These are phyloP conservation scores for Teunomyces panamensis DNA, from an alignment of 805 yeast genomes.

Conservation along the genomic window DNA sequence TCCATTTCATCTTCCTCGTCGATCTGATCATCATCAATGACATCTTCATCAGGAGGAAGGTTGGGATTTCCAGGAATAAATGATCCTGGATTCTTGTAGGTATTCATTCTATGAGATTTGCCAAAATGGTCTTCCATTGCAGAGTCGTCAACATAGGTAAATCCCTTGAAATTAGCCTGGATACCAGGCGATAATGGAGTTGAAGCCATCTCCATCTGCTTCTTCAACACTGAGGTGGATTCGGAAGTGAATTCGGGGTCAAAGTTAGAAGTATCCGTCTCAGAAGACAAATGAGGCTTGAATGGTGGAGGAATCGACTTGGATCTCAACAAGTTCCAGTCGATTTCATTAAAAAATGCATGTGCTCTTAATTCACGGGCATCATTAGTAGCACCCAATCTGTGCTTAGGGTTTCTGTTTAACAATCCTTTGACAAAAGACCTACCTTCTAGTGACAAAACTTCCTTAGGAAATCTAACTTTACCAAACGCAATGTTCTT, in stretches of 20 bases:
- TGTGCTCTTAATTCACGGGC: constrained; percentile 91
- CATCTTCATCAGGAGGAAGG: constrained; percentile 81
- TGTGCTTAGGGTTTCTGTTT: constrained; percentile 93
- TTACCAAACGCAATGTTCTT: constrained; percentile 98
- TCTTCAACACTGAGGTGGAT: constrained; percentile 75
- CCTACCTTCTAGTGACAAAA: constrained; percentile 87
- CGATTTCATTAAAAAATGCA: constrained; percentile 86
- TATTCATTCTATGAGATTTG: constrained; percentile 33
- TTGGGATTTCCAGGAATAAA: constrained; percentile 78
- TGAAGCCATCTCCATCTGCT: constrained; percentile 59
- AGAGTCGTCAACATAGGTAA: constrained; percentile 93
- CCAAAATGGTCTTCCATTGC: constrained; percentile 83
- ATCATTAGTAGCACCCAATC: constrained; percentile 87
- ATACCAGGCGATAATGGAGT: constrained; percentile 93
- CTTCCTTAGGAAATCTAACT: constrained; percentile 95
- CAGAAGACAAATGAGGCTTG: constrained; percentile 87
- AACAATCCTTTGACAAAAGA: constrained; percentile 92
- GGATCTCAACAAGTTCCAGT: constrained; percentile 76
- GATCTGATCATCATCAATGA: constrained; percentile 65
- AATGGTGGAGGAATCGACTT: constrained; percentile 95
- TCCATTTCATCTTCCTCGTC: constrained; percentile 47
- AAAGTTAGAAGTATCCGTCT: constrained; percentile 92
- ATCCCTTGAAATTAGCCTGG: constrained; percentile 95
- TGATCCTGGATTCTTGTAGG: constrained; percentile 55
- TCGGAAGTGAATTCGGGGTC: constrained; percentile 97